Evolutionary conservation across 2,329 filamentous ascomycete species (phyloP).

Genomic region (Aspergillus sp.): DNA sequence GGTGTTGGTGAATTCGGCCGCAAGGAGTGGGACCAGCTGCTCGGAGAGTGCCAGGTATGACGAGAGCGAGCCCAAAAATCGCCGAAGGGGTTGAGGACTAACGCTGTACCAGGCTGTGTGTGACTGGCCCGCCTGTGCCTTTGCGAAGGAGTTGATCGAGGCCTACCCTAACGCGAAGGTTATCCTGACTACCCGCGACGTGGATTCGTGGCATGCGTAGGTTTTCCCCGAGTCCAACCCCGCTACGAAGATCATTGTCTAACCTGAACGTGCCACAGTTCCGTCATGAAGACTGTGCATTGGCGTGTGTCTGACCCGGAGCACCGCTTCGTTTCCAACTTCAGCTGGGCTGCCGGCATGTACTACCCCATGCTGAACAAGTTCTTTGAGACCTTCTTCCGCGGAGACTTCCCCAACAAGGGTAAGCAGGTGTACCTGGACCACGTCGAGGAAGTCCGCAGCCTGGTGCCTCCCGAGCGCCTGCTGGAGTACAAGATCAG

Average conservation of each 20-base stretch:
- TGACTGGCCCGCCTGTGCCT: conserved; percentile 67
- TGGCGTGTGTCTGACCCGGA: conserved; percentile 66
- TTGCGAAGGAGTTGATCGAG: conserved; percentile 67
- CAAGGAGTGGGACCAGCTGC: conserved; percentile 66
- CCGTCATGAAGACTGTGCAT: conserved; percentile 65
- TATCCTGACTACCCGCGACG: conserved; percentile 64
- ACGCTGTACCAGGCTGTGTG: conserved; percentile 54
- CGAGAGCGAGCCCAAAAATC: background rate
- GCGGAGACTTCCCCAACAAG: conserved; percentile 63
- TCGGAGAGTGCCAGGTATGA: conserved; percentile 57
- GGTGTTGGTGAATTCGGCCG: conserved; percentile 61
- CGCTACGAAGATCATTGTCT: background rate
- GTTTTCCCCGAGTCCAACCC: conserved; percentile 6
- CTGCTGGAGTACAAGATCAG: conserved; percentile 54
- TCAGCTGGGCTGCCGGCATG: conserved; percentile 64
- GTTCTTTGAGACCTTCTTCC: conserved; percentile 68
- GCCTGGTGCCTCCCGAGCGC: conserved; percentile 47
- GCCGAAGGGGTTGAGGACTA: conserved; percentile 5
- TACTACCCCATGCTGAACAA: conserved; percentile 69
- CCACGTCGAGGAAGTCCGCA: conserved; percentile 54
- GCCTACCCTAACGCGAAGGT: conserved; percentile 72
- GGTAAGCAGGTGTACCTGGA: conserved; percentile 62
- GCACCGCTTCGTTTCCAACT: conserved; percentile 53
- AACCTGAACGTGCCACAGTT: conserved; percentile 26
- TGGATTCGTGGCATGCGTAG: conserved; percentile 61